Base-by-base conservation (phyloP, 2,329 filamentous ascomycete genomes). In the Diaporthe caulivora region DNA sequence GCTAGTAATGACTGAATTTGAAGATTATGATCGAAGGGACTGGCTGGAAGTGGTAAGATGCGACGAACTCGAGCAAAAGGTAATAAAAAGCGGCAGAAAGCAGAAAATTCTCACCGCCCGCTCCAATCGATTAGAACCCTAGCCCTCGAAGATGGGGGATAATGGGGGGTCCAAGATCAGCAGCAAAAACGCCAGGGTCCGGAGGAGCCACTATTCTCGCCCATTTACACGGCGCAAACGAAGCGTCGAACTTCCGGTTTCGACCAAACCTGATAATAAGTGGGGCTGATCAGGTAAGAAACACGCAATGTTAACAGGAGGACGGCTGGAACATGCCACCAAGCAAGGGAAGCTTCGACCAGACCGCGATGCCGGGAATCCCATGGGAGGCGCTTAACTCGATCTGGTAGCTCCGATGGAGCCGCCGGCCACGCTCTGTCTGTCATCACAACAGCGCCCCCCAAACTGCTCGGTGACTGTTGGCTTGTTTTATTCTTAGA, bases 81-180 rank as follows among this genome's bases (percentile, higher is more conserved):
- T 37, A 29, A 73, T 40, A 67, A 54, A 67, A 62, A 64, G 62
- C 34, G 73, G 73, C 73, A 75, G 71, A 75, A 75, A 31, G 60
- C 51, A 55, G 62, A 72, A 70, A 74, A 75, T 62, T 53, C 57
- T 73, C 49, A 75, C 62, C 42, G 69, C 69, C 55, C 34, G 5
- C 3, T 29, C 17, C 26, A 64, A 72, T 54, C 49, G 73, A 75
- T 75, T 72, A 71, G 26, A n/a, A 34, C 40, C 42, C 69, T 54
- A 72, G 65, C 54, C 72, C 72, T 54, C 6, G 2, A 8, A 7
- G 7, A 9, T 1, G 13, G 7, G 8, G 47, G 8, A 9, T 3
- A 29, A 13, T 2, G 3, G 37, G 57, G n/a, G 37, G 4, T 17
- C 11, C 21, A 2, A 24, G 29, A 26, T 47, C 15, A 18, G n/a